Evolutionary conservation across 805 yeast species (phyloP).

Genomic region (Pichia insulana): DNA sequence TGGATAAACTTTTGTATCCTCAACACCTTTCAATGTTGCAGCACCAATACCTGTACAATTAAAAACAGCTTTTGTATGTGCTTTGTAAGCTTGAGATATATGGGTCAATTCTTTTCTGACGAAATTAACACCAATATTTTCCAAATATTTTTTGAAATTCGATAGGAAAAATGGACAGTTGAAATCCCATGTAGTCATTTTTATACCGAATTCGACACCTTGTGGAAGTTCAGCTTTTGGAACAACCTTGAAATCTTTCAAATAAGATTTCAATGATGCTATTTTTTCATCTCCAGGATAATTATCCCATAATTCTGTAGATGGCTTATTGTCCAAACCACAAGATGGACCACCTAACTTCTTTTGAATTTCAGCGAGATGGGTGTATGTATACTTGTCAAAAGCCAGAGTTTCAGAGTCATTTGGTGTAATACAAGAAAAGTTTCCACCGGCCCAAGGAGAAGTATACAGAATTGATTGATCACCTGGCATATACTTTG

Average conservation of each 20-base stretch:
- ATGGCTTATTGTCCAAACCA: constrained; percentile 48
- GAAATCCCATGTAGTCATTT: constrained; percentile 57
- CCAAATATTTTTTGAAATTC: constrained; percentile 38
- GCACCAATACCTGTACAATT: constrained; percentile 79
- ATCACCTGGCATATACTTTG: constrained; percentile 71
- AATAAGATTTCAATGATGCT: constrained; percentile 37
- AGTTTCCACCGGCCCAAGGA: constrained; percentile 73
- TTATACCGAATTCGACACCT: constrained; percentile 50
- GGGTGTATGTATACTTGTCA: constrained; percentile 50
- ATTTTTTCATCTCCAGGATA: constrained; percentile 40
- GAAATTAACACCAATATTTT: constrained; percentile 43
- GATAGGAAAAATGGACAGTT: constrained; percentile 57
- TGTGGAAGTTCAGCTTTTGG: constrained; percentile 34
- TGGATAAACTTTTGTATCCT: constrained; percentile 55
- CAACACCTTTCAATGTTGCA: constrained; percentile 51
- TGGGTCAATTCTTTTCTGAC: constrained; percentile 39
- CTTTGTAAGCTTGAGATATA: constrained; percentile 44
- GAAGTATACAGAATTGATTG: constrained; percentile 66
- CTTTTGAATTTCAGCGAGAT: constrained; percentile 34
- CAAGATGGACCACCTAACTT: constrained; percentile 41
- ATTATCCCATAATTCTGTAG: constrained; percentile 53
- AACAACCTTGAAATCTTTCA: constrained; percentile 38
- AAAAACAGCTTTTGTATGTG: constrained; percentile 42
- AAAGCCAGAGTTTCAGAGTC: constrained; percentile 41
- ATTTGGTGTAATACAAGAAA: constrained; percentile 51